Evolutionary conservation across 257 asterid species (phyloP), one percentile per base, ranked within the genome.

Genomic region (Cordia subcordata): DNA sequence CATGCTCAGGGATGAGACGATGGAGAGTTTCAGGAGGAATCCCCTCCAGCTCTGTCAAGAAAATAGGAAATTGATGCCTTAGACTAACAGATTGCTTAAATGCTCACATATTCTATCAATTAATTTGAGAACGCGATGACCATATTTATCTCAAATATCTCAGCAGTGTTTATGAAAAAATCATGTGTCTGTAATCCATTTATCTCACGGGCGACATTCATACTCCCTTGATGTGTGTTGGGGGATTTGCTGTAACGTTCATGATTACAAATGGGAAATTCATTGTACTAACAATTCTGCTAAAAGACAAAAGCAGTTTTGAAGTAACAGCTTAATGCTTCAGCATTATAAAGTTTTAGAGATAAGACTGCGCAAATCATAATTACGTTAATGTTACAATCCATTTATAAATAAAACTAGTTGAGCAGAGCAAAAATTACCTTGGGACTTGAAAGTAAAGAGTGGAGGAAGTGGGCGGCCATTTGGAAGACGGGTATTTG

Each of bases 381-480:
- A 47, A 37, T 27, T 35, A 40, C 16, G 18, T 35, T 10, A 10
- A 44, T 2, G 46, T 38, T 22, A 49, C 13, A n/a, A 33, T 50
- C 44, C 15, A 20, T 14, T 27, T 49, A 45, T 49, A 6, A 42
- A 19, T 33, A 53, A n/a, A 22, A 53, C 38, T 5, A 20, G 10
- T 15, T 20, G 33, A 13, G 5, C 15, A 40, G 51, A 70, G 57
- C 62, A 10, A 20, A 67, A 55, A 47, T 33, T 75, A 85, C 98
- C 98, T 80, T 76, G 96, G 62, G 96, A 83, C 74, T 90, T 90
- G 70, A 83, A 90, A 73, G 87, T 90, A 61, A 83, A 85, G 61
- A 90, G 98, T 44, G 98, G 98, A 55, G 98, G 98, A 72, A 90
- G 98, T 53, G 98, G 98, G 49, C 98, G 98, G 40, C 96, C 96